Evolutionary conservation across 1,139 yeast species (phyloP).

Genomic region (Blastobotrys malaysiensis): DNA sequence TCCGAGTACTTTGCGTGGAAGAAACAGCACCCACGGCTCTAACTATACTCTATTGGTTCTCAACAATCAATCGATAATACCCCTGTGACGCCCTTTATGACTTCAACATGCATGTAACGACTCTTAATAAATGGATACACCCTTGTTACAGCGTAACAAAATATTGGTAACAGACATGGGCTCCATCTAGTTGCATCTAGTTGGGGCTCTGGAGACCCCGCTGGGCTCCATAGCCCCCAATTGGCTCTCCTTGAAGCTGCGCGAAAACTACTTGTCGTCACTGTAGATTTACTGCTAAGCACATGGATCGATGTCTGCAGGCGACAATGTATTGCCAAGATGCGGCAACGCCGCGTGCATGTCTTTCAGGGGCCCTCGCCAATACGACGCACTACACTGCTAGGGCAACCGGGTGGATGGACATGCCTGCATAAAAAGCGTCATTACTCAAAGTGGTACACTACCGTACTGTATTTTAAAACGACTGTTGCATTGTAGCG

Average conservation of each 20-base stretch:
- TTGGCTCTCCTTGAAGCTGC: too few species aligned
- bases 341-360: background rate
- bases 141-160: background rate
- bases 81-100: background rate
- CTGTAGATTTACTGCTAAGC: too few species aligned
- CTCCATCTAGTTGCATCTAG: too few species aligned
- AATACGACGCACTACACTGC: background rate
- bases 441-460: background rate
- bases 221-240: too few species aligned
- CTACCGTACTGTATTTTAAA: too few species aligned
- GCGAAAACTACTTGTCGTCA: too few species aligned
- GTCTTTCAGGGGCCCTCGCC: background rate
- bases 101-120: background rate
- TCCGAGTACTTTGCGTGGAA: conserved; percentile 72
- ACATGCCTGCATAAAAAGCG: background rate
- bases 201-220: too few species aligned
- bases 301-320: too few species aligned
- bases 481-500: too few species aligned
- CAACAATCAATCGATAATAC: conserved; percentile 1
- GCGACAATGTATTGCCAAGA: background rate
- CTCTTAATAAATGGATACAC: too few species aligned
- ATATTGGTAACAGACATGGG: too few species aligned
- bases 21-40: conserved; percentile 12
- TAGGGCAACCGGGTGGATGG: background rate
- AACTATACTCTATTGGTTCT: conserved; percentile 1